Evolutionary conservation across 345 rosid species (phyloP).

Genomic region (Acer yangbiense): DNA sequence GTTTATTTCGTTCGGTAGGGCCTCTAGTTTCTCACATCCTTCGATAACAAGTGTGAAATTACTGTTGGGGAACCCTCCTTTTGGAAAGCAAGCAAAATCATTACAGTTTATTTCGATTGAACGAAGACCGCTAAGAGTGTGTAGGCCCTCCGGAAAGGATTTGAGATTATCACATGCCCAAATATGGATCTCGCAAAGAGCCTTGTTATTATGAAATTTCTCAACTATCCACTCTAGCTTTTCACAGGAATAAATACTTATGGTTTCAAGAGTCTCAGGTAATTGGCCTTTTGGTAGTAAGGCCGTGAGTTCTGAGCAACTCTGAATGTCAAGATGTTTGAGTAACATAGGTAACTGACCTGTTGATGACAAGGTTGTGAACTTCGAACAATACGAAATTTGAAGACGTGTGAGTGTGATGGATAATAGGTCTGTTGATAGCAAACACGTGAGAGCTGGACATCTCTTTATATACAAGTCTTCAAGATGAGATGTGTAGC

Average conservation of each 20-base stretch:
- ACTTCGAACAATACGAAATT: not conserved
- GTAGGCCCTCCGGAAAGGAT: not conserved
- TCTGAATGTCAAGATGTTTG: not conserved
- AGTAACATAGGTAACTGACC: not conserved
- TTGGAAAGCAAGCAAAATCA: not conserved
- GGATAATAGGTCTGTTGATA: not conserved
- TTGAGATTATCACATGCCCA: not conserved
- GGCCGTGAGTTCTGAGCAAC: not conserved
- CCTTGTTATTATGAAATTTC: not conserved
- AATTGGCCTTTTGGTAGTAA: not conserved
- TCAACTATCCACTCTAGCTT: not conserved
- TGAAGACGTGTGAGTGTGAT: not conserved
- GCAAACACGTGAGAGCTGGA: not conserved
- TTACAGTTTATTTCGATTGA: not conserved
- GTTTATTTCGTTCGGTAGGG: not conserved
- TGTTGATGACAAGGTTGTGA: not conserved
- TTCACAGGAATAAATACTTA: fast-evolving
- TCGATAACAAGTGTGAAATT: not conserved
- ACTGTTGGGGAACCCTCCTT: not conserved
- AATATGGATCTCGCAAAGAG: not conserved
- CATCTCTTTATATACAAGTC: not conserved
- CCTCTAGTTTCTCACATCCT: not conserved
- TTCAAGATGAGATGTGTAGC: not conserved
- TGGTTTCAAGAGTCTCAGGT: not conserved
- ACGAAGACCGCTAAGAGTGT: not conserved